Conservation (phyloP, 257 asterid genomes). For the Solanum ossicruentum region DNA sequence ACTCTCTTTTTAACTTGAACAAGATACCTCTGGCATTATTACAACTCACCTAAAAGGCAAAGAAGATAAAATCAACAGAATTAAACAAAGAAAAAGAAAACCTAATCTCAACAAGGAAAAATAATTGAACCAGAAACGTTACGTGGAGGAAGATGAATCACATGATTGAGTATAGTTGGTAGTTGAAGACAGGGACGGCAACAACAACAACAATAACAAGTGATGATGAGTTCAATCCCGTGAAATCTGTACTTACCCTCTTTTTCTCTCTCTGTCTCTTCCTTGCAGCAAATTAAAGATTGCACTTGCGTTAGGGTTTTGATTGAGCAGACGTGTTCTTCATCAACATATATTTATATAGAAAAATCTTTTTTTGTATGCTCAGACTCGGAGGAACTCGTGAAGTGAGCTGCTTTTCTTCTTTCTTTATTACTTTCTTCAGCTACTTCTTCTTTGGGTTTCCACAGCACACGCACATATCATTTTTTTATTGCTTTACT, state of each 20-base stretch:
- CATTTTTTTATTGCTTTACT: not conserved
- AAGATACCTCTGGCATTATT: not conserved
- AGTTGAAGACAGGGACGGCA: conserved; percentile 10
- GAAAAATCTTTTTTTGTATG: conserved; percentile 9
- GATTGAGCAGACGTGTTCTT: not conserved
- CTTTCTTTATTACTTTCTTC: conserved; percentile 2
- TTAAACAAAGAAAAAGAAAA: not conserved
- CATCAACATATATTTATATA: not conserved
- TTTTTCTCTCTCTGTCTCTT: not conserved
- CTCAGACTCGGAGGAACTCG: conserved; percentile 19
- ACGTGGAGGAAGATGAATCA: conserved; percentile 36
- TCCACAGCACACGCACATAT: not conserved
- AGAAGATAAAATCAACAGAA: not conserved
- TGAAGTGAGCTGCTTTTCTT: conserved; percentile 31
- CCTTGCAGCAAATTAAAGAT: conserved; percentile 1
- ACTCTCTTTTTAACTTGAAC: not conserved
- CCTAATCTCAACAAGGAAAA: not conserved
- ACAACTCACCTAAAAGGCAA: not conserved
- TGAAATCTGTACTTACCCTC: conserved; percentile 20
- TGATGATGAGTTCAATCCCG: conserved; percentile 19
- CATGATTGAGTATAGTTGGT: conserved; percentile 16
- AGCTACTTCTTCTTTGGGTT: conserved; percentile 10
- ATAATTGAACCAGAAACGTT: not conserved
- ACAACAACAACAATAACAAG: conserved; percentile 3
- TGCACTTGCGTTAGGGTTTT: not conserved